Conservation (phyloP, 2,329 filamentous ascomycete genomes). For the Penicillium sp. region DNA sequence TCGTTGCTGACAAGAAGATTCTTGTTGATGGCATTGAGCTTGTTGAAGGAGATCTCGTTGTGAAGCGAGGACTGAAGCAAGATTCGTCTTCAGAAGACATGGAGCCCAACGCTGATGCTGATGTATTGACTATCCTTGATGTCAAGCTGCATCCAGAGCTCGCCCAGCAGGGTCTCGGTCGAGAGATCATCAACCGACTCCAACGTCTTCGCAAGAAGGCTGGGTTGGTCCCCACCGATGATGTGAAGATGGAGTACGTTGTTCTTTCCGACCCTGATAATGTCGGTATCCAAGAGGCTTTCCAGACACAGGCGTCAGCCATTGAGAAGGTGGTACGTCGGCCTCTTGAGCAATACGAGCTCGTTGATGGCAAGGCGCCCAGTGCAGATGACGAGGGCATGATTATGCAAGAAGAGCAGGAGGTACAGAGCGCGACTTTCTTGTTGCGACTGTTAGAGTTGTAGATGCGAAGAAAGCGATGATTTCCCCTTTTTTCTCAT, state of each 20-base stretch:
- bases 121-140: constrained; percentile 91
- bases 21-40: constrained; percentile 85
- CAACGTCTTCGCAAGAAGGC: constrained; percentile 94
- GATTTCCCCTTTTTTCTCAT: not conserved
- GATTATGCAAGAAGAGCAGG: constrained; percentile 82
- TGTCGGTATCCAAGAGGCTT: constrained; percentile 72
- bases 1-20: constrained; percentile 74
- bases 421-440: constrained; percentile 82
- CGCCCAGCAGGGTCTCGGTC: constrained; percentile 82
- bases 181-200: constrained; percentile 91
- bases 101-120: constrained; percentile 86
- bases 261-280: constrained; percentile 79
- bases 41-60: constrained; percentile 78
- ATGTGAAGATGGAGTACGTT: constrained; percentile 92
- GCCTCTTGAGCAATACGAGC: constrained; percentile 72
- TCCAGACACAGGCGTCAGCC: constrained; percentile 67
- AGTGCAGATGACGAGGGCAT: constrained; percentile 61
- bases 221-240: constrained; percentile 86
- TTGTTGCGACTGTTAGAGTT: constrained; percentile 76
- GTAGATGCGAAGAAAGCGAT: constrained; percentile 46
- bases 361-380: constrained; percentile 62
- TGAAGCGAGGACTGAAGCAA: constrained; percentile 78
- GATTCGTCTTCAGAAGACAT: constrained; percentile 72
- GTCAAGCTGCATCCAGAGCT: constrained; percentile 81
- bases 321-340: constrained; percentile 80